phyloP scores from a whole-genome alignment of 2,329 filamentous ascomycete species.

The Fusarium anguioides region DNA sequence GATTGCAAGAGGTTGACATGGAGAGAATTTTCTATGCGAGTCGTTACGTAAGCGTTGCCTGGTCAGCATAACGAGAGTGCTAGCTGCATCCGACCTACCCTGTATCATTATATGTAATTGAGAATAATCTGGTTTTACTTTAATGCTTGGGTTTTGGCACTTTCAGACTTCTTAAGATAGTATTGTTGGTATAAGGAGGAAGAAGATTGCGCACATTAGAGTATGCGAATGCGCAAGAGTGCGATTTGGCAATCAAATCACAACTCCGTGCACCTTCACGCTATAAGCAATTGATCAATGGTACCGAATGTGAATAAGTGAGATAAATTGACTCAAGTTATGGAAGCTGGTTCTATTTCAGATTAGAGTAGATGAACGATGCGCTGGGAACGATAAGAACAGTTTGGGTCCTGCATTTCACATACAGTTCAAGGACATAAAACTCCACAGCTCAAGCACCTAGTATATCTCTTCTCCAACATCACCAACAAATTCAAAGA shows the following conservation, averaged over 20 bases:
- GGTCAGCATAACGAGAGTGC: not conserved
- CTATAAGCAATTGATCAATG: too few species aligned
- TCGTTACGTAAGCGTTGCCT: conserved; percentile 35
- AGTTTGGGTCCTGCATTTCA: too few species aligned
- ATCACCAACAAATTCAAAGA: not conserved
- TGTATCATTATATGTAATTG: not conserved
- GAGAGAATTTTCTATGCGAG: conserved; percentile 30
- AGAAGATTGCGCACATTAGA: not conserved
- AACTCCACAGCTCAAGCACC: conserved; percentile 4
- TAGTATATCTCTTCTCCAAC: not conserved
- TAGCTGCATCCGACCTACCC: conserved; percentile 9
- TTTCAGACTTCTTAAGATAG: not conserved
- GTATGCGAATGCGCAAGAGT: not conserved
- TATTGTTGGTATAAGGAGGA: not conserved
- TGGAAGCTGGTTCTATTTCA: too few species aligned
- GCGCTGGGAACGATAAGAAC: not conserved
- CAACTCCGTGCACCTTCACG: not conserved
- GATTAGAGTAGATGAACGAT: not conserved
- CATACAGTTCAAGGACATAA: not conserved
- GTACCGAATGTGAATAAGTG: too few species aligned
- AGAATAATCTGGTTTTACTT: not conserved
- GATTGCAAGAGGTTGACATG: conserved; percentile 6
- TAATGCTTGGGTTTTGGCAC: not conserved
- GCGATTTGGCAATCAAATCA: not conserved
- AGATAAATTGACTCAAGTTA: too few species aligned